A percentile compares a stretch with the other conserved stretches of the same genome.
Evolutionary conservation across 495 filamentous ascomycete genomes (phyloP).

Genomic region (Penicillium taxi): DNA sequence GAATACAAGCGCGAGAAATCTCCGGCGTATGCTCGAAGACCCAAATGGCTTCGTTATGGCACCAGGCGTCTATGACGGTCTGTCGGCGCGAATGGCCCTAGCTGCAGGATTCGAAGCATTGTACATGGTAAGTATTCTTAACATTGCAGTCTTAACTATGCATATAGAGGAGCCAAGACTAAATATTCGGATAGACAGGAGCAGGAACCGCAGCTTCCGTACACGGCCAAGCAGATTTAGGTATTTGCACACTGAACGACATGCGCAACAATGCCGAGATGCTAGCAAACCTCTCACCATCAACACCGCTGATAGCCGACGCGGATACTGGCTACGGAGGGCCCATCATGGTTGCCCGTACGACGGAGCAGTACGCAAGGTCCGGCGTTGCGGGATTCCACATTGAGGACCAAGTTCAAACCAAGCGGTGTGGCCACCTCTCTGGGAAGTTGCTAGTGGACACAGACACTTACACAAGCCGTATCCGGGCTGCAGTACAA

Average conservation of each 20-base stretch:
- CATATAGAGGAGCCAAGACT: background rate
- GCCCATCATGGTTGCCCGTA: constrained; percentile 55
- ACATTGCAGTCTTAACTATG: no score
- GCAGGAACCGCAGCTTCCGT: constrained; percentile 59
- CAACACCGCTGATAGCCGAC: constrained; percentile 57
- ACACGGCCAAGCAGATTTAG: constrained; percentile 62
- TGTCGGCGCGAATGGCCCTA: constrained; percentile 57
- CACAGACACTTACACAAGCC: constrained; percentile 42
- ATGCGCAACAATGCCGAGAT: constrained; percentile 40
- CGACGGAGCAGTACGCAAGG: constrained; percentile 54
- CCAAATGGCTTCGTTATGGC: constrained; percentile 38
- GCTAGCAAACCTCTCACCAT: constrained; percentile 32
- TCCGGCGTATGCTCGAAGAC: constrained; percentile 25
- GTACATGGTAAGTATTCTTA: constrained; percentile 50
- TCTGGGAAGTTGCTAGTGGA: constrained; percentile 55
- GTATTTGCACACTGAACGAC: constrained; percentile 45
- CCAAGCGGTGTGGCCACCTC: constrained; percentile 61
- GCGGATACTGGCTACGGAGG: constrained; percentile 63
- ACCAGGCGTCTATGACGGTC: constrained; percentile 64
- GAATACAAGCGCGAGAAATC: constrained; percentile 22
- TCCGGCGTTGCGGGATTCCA: constrained; percentile 63
- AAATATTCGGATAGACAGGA: constrained; percentile 43
- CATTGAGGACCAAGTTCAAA: constrained; percentile 64
- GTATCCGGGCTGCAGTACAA: constrained; percentile 50
- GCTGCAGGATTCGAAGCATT: constrained; percentile 53